These are phyloP conservation scores for Starmerella etchellsii DNA, from an alignment of 805 yeast species.

Conservation along the genomic window DNA sequence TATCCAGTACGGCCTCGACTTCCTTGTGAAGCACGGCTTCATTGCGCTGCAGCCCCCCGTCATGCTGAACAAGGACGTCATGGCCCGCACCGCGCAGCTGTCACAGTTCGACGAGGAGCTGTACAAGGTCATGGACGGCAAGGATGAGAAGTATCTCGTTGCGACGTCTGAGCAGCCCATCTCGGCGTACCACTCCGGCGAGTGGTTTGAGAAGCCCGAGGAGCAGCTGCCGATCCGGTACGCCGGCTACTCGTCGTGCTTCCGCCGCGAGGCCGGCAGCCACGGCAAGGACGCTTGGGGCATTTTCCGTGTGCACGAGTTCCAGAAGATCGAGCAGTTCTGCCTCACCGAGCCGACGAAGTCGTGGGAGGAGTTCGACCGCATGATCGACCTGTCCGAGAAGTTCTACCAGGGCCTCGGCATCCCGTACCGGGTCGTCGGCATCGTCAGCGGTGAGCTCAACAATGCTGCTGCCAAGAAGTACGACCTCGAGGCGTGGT, in stretches of 20 bases:
- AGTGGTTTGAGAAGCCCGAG: slow-evolving; percentile 96
- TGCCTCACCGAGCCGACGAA: slow-evolving; percentile 93
- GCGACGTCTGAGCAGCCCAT: slow-evolving; percentile 99
- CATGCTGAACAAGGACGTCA: slow-evolving; percentile 98
- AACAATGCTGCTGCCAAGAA: slow-evolving; percentile 99
- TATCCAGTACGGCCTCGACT: slow-evolving; percentile 86
- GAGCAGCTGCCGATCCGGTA: slow-evolving; percentile 94
- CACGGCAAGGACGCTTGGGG: slow-evolving; percentile 99
- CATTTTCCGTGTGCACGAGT: slow-evolving; percentile 96
- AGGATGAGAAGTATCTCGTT: slow-evolving; percentile 91
- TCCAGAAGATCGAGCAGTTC: slow-evolving; percentile 96
- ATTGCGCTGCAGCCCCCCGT: slow-evolving; percentile 95
- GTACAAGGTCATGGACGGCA: slow-evolving; percentile 93
- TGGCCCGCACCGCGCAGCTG: slow-evolving; percentile 98
- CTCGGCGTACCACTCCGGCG: slow-evolving; percentile 91
- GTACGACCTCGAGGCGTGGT: slow-evolving; percentile 98
- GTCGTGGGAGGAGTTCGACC: slow-evolving; percentile 94
- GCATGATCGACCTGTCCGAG: slow-evolving; percentile 84
- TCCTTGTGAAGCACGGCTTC: slow-evolving; percentile 67
- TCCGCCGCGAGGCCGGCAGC: slow-evolving; percentile 98
- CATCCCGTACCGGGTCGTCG: slow-evolving; percentile 92
- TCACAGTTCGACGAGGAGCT: slow-evolving; percentile 96
- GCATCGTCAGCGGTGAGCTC: slow-evolving; percentile 95
- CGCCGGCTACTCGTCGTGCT: slow-evolving; percentile 97
- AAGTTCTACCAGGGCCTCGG: slow-evolving; percentile 85